Percentiles rank a stretch among this genome's conserved stretches.
Evolutionary conservation across 257 asterid species (phyloP).

Genomic region (Solanum etuberosum): DNA sequence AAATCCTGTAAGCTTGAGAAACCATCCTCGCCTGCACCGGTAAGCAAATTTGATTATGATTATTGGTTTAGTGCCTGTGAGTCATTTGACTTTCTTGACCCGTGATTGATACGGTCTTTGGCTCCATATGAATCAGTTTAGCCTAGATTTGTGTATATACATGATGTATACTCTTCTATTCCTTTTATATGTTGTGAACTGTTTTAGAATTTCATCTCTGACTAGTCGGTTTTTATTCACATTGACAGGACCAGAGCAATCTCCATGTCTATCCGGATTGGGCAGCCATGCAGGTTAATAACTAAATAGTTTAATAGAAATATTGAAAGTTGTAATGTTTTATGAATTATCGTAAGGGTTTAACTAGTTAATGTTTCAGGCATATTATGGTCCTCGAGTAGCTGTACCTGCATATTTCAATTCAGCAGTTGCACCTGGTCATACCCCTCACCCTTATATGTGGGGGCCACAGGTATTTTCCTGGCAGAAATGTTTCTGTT

Average conservation of each 20-base stretch:
- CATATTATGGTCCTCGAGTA: constrained; percentile 86
- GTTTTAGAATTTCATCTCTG: neutral
- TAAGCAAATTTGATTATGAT: constrained; percentile 14
- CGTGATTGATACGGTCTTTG: neutral
- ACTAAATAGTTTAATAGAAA: neutral
- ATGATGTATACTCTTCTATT: neutral
- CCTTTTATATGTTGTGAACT: neutral
- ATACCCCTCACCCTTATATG: constrained; percentile 73
- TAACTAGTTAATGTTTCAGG: constrained; percentile 33
- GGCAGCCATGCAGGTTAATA: constrained; percentile 88
- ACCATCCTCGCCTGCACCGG: constrained; percentile 43
- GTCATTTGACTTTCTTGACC: neutral
- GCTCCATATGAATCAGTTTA: neutral
- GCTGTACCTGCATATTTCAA: constrained; percentile 85
- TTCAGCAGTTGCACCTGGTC: constrained; percentile 76
- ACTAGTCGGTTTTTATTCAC: neutral
- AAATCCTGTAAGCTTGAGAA: constrained; percentile 58
- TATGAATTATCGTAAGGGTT: neutral
- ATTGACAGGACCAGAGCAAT: constrained; percentile 71
- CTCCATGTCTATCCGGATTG: constrained; percentile 80
- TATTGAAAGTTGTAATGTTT: neutral
- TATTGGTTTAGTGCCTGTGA: neutral
- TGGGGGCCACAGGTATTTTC: constrained; percentile 93
- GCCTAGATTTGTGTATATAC: neutral
- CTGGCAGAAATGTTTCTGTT: neutral